phyloP scores from a whole-genome alignment of 2,329 filamentous ascomycete genomes.

The Ilyonectria sp. region DNA sequence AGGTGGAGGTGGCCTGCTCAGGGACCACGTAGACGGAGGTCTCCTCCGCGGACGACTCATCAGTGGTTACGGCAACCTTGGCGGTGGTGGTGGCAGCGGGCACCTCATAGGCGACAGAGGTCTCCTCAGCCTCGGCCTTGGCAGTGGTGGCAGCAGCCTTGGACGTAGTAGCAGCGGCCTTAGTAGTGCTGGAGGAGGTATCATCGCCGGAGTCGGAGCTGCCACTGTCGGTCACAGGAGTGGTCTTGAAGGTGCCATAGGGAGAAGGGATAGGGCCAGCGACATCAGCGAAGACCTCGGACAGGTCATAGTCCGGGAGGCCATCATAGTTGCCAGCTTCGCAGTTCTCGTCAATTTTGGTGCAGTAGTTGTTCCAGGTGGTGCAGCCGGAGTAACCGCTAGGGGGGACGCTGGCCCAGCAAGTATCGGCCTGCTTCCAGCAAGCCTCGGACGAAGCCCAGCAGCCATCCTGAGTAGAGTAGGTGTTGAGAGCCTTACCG shows the following conservation, averaged over 20 bases:
- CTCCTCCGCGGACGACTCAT: conserved; percentile 13
- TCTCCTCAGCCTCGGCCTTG: conserved; percentile 12
- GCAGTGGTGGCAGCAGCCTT: conserved; percentile 29
- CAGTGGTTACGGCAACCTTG: conserved; percentile 27
- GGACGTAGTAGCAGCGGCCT: conserved; percentile 26
- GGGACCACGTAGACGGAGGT: conserved; percentile 22
- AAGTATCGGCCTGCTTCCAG: conserved; percentile 72
- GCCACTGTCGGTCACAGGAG: conserved; percentile 30
- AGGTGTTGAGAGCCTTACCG: conserved; percentile 71
- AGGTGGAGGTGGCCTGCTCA: conserved; percentile 29
- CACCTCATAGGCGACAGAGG: conserved; percentile 10
- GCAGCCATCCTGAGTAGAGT: conserved; percentile 70
- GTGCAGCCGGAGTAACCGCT: conserved; percentile 73
- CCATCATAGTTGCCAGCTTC: conserved; percentile 60
- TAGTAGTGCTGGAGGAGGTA: conserved; percentile 25
- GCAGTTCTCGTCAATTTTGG: conserved; percentile 61
- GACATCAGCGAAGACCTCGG: conserved; percentile 49
- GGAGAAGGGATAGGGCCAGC: conserved; percentile 54
- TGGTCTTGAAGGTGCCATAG: conserved; percentile 47
- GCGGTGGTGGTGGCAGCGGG: conserved; percentile 28
- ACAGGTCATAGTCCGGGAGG: conserved; percentile 60
- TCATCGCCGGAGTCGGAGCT: conserved; percentile 20
- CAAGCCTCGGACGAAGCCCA: conserved; percentile 70
- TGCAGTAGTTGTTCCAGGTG: conserved; percentile 75
- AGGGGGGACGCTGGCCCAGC: conserved; percentile 71